phyloP scores from a whole-genome alignment of 2,329 filamentous ascomycete genomes.

The Colletotrichum graminicola region DNA sequence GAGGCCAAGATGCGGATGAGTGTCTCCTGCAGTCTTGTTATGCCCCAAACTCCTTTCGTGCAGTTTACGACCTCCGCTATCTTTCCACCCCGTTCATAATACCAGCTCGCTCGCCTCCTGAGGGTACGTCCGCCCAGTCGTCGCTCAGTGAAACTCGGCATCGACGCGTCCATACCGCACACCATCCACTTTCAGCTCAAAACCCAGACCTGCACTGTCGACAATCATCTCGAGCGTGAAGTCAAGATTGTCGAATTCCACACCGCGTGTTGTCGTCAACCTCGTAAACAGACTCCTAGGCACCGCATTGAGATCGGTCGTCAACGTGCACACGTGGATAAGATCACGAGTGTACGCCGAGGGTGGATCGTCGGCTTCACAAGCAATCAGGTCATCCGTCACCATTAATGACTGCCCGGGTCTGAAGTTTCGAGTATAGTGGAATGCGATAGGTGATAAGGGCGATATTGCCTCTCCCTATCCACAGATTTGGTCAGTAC shows the following conservation, averaged over 20 bases:
- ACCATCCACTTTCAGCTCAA: conserved; percentile 84
- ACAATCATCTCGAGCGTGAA: conserved; percentile 88
- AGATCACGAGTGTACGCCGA: conserved; percentile 71
- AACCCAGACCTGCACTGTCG: conserved; percentile 80
- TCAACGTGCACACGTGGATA: conserved; percentile 81
- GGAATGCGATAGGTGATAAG: conserved; percentile 81
- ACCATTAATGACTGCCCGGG: conserved; percentile 82
- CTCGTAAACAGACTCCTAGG: conserved; percentile 80
- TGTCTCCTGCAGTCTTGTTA: conserved; percentile 2
- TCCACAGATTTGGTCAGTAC: conserved; percentile 14
- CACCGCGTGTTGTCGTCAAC: conserved; percentile 81
- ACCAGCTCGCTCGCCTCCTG: background rate
- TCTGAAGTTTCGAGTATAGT: conserved; percentile 88
- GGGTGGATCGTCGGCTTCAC: conserved; percentile 76
- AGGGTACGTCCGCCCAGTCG: background rate
- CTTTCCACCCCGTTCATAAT: conserved; percentile 4
- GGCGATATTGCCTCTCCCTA: conserved; percentile 81
- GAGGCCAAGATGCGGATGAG: background rate
- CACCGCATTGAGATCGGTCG: conserved; percentile 82
- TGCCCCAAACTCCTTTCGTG: conserved; percentile 22
- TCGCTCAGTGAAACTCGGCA: conserved; percentile 77
- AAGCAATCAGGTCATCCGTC: conserved; percentile 84
- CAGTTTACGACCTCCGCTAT: conserved; percentile 2
- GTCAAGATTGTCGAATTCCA: conserved; percentile 86
- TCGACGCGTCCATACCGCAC: conserved; percentile 82